These are phyloP conservation scores for Cladorrhinum sp. DNA, from an alignment of 2,329 filamentous ascomycete species.

Conservation along the genomic window DNA sequence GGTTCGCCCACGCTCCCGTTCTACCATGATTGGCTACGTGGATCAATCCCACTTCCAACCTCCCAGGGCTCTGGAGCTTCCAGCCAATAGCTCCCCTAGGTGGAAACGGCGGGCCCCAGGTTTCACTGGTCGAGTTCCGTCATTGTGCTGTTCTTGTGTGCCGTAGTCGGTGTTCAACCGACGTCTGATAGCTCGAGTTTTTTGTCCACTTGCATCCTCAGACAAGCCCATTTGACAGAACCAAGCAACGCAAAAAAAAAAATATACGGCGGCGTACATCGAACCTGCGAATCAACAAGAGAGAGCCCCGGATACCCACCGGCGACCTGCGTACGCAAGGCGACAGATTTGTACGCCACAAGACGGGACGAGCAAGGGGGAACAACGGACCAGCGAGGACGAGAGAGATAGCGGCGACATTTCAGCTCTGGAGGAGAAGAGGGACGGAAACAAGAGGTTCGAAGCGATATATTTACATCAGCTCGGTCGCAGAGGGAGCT, in stretches of 20 bases:
- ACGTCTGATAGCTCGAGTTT: constrained; percentile 6
- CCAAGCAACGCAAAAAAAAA: not conserved
- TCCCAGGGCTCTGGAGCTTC: not conserved
- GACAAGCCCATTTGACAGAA: not conserved
- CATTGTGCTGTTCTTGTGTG: constrained; percentile 1
- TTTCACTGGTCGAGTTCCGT: constrained; percentile 9
- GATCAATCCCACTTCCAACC: not conserved
- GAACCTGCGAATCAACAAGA: not conserved
- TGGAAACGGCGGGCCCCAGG: not conserved
- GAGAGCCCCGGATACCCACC: not conserved
- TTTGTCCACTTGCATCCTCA: not conserved
- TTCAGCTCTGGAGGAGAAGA: not conserved
- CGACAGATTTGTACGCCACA: not conserved
- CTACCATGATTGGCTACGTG: not conserved
- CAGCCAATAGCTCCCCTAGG: not conserved
- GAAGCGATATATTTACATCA: not conserved
- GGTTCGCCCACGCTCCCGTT: not conserved
- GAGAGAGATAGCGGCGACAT: not conserved
- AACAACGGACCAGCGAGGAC: not conserved
- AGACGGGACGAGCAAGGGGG: not conserved
- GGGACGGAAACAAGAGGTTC: not conserved
- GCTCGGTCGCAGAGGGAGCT: not conserved
- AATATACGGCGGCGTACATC: not conserved
- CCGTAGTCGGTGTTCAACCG: not conserved
- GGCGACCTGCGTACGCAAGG: not conserved